phyloP scores from a whole-genome alignment of 441 rosid genomes.

The Pelargonium fulgidum region DNA sequence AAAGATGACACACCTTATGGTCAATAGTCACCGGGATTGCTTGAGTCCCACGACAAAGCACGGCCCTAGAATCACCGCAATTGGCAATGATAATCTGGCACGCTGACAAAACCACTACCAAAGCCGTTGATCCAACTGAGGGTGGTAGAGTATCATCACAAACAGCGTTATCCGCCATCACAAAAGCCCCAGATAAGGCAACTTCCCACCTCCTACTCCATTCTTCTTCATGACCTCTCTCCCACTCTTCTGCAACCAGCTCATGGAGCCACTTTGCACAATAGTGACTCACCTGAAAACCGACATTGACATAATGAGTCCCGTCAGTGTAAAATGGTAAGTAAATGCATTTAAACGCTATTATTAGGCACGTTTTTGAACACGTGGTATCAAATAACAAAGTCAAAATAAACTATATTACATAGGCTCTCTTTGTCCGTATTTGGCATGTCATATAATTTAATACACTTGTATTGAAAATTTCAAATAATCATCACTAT shows the following conservation, averaged over 20 bases:
- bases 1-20: slow-evolving; percentile 21
- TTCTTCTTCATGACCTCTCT: slow-evolving; percentile 1
- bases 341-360: not conserved
- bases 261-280: slow-evolving; percentile 9
- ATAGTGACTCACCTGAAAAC: slow-evolving; percentile 10
- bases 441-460: not conserved
- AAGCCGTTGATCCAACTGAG: slow-evolving; percentile 25
- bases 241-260: slow-evolving; percentile 10
- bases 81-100: slow-evolving; percentile 25
- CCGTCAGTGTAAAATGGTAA: not conserved
- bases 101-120: slow-evolving; percentile 23
- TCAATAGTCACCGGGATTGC: slow-evolving; percentile 23
- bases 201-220: slow-evolving; percentile 6
- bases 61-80: slow-evolving; percentile 29
- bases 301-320: not conserved
- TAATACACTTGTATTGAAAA: not conserved
- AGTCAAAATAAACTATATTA: not conserved
- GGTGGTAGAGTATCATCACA: slow-evolving; percentile 6
- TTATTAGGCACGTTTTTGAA: not conserved
- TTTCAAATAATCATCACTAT: not conserved
- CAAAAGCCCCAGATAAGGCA: slow-evolving; percentile 10
- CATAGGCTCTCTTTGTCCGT: not conserved
- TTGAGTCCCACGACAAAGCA: slow-evolving; percentile 24
- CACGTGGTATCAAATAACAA: not conserved
- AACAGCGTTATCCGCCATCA: slow-evolving; percentile 1